Percentiles rank a stretch among this genome's conserved stretches.
Evolutionary conservation across 768 basidiomycete species (phyloP).

Genomic region (Hydnomerulius pinastri): DNA sequence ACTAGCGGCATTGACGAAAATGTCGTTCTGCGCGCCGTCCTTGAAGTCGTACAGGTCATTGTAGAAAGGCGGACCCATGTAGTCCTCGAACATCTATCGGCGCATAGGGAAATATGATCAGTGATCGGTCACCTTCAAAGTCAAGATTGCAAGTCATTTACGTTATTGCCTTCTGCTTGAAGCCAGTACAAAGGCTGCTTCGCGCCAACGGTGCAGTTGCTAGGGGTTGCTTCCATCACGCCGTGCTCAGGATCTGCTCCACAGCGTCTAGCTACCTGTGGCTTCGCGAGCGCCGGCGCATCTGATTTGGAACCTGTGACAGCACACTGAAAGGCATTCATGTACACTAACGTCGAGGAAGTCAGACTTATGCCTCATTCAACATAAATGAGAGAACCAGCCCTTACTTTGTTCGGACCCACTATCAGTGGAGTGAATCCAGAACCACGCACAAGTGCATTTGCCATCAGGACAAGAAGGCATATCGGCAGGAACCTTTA

Average conservation of each 20-base stretch:
- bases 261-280: slow-evolving; percentile 38
- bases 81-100: slow-evolving; percentile 33
- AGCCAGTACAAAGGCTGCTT: slow-evolving; percentile 43
- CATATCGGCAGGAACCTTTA: slow-evolving; percentile 40
- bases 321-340: slow-evolving; percentile 44
- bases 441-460: slow-evolving; percentile 48
- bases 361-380: background rate
- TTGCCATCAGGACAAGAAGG: slow-evolving; percentile 44
- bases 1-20: slow-evolving; percentile 28
- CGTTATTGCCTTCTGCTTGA: slow-evolving; percentile 41
- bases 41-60: slow-evolving; percentile 39
- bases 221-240: slow-evolving; percentile 18
- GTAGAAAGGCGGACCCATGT: slow-evolving; percentile 36
- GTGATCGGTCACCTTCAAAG: background rate
- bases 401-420: slow-evolving; percentile 38
- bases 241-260: slow-evolving; percentile 31
- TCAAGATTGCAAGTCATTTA: slow-evolving; percentile 18
- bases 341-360: slow-evolving; percentile 29
- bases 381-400: background rate
- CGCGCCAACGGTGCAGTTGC: slow-evolving; percentile 42
- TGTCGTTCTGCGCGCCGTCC: slow-evolving; percentile 46
- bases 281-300: slow-evolving; percentile 32
- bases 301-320: slow-evolving; percentile 28
- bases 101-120: background rate
- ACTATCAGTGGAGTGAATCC: slow-evolving; percentile 39